Conservation (phyloP, 139 green algal genomes). For the Chlamydomonas sp. region DNA sequence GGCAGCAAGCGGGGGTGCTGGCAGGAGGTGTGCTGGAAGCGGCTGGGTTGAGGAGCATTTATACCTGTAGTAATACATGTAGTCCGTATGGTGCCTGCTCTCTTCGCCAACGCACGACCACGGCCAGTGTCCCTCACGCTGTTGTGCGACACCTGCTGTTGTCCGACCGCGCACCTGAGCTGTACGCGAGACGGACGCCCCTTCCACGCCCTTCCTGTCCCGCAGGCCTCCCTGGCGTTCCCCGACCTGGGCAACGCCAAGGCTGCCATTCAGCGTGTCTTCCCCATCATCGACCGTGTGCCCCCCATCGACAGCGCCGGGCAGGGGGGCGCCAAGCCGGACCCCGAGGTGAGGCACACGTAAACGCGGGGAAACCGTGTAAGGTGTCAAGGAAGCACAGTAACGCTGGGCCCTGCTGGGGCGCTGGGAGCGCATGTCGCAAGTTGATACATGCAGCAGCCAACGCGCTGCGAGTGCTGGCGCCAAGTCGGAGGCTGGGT, state of each 20-base stretch:
- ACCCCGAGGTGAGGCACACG: neutral
- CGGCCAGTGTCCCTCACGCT: no score
- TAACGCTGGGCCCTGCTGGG: slow-evolving; percentile 56
- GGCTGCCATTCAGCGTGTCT: slow-evolving; percentile 70
- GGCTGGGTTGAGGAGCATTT: no score
- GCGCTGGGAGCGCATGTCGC: slow-evolving; percentile 44
- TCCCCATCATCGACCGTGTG: slow-evolving; percentile 82
- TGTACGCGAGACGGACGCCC: no score
- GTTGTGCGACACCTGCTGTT: no score
- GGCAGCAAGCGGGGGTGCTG: neutral
- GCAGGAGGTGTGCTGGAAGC: no score
- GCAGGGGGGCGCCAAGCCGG: slow-evolving; percentile 33
- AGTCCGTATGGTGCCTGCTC: no score
- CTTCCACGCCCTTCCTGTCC: no score
- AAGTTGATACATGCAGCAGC: neutral
- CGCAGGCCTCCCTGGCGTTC: slow-evolving; percentile 61
- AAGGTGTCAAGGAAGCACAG: neutral
- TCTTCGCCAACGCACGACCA: no score
- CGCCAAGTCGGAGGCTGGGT: neutral
- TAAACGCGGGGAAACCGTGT: neutral
- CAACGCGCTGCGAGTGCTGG: neutral
- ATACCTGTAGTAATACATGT: no score
- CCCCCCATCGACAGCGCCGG: slow-evolving; percentile 68
- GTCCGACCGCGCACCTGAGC: no score
- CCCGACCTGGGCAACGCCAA: slow-evolving; percentile 79